Base-by-base conservation (phyloP, 2,329 filamentous ascomycete genomes). In the Beauveria caledonica region DNA sequence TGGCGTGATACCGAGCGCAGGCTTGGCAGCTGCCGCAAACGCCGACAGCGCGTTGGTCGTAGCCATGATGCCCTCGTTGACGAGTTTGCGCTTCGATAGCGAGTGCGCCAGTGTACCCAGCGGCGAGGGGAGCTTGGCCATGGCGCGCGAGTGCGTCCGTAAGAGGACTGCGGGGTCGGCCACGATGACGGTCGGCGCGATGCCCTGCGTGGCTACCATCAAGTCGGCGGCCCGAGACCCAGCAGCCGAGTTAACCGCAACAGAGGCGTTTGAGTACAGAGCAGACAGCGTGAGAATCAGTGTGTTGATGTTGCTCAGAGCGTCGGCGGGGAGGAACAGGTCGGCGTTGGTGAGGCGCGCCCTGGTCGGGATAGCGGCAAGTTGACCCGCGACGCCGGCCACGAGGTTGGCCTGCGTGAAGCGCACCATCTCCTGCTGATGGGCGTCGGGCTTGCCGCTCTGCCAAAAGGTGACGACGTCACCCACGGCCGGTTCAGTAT, bases 211-310 rank as follows among this genome's bases (percentile, higher is more conserved):
- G 23, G 91, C 90, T 23, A 92, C 75, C 19, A 80, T 77, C 42
- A 97, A 80, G 69, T 94, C 86, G 13, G 88, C 80, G 11, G 84
- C 84, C 40, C 84, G 81, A 3, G 46, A n/a, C 7, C 88, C 88
- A 17, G 92, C 89, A 27, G 96, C 92, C 0, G 92, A 94, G 74
- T 90, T 97, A 68, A 99, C 82, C 27, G 92, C 90, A 21, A 99
- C 76, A 0, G 91, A 94, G 19, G 90, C 82, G 70, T 96, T 94
- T 23, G 86, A 88, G 74, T 86, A 96, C 9, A 99, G 81, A 0
- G 92, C 92, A 1, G 88, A 86, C 61, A 99, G 80, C 0, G 91
- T 91, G 62, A 95, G 79, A 59, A 86, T 84, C 27, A 97, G 81
- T 1, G 91, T 85, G 74, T 95, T 93, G 0, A 87, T 86, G 66